phyloP scores from a whole-genome alignment of 148 eudicot genomes.

The Vaccinium vitisidaea region DNA sequence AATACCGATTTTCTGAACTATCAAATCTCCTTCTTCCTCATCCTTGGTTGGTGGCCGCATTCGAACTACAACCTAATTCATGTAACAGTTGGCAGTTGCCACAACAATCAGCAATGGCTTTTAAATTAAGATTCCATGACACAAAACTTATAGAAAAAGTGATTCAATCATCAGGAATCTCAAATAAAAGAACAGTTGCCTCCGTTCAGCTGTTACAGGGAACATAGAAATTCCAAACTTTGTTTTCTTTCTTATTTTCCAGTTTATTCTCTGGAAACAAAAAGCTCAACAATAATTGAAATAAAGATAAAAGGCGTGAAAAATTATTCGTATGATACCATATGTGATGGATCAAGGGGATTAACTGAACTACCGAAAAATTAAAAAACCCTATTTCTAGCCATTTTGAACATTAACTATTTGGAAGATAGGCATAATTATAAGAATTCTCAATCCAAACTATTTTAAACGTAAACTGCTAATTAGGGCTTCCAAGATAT shows the following conservation, averaged over 20 bases:
- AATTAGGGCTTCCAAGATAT: conserved; percentile 1
- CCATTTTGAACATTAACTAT: not conserved
- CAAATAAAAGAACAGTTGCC: not conserved
- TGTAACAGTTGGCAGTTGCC: conserved; percentile 10
- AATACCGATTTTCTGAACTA: conserved; percentile 65
- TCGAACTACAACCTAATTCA: conserved; percentile 70
- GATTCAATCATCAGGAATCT: not conserved
- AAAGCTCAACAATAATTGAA: not conserved
- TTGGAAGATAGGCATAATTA: too few relatives aligned
- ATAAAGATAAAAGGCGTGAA: conserved; percentile 3
- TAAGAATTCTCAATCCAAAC: not conserved
- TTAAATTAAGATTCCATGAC: not conserved
- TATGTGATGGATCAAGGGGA: not conserved
- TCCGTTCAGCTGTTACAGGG: not conserved
- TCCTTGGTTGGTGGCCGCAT: conserved; percentile 78
- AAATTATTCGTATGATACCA: not conserved
- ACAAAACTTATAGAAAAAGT: not conserved
- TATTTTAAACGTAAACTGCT: not conserved
- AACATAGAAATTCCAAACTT: not conserved
- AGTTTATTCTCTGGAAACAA: not conserved
- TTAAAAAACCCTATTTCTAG: not conserved
- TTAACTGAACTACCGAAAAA: not conserved
- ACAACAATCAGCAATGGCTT: not conserved
- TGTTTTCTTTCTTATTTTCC: not conserved
- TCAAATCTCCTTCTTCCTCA: conserved; percentile 67